These are phyloP conservation scores for Rutstroemia sp. DNA, from an alignment of 2,329 filamentous ascomycete genomes.

Conservation along the genomic window DNA sequence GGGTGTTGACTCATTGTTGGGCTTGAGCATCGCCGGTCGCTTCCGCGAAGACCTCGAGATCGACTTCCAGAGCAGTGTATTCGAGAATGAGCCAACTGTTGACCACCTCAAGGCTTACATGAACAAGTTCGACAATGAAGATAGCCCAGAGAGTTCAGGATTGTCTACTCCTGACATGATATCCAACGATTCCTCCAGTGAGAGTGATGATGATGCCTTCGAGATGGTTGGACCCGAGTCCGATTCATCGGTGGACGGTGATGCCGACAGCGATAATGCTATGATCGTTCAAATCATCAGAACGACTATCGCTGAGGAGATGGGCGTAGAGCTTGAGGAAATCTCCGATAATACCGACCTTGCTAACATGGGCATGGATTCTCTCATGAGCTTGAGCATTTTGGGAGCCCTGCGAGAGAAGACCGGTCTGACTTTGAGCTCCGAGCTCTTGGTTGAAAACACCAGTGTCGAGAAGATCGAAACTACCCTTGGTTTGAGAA, in stretches of 20 bases:
- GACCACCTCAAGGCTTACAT: conserved; percentile 10
- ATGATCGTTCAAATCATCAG: conserved; percentile 8
- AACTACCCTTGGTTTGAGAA: conserved; percentile 14
- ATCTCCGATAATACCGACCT: conserved; percentile 9
- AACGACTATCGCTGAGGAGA: conserved; percentile 15
- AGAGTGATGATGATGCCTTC: background rate
- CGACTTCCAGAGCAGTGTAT: conserved; percentile 41
- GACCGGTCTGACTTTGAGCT: conserved; percentile 33
- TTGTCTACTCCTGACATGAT: conserved; percentile 4
- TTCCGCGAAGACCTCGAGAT: conserved; percentile 50
- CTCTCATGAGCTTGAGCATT: conserved; percentile 10
- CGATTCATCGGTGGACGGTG: background rate
- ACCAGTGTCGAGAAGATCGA: conserved; percentile 19
- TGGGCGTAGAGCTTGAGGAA: conserved; percentile 9
- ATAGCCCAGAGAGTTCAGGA: background rate
- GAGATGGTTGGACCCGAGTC: conserved; percentile 1
- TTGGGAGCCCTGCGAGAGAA: conserved; percentile 6
- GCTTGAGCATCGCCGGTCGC: conserved; percentile 46
- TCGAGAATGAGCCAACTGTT: conserved; percentile 28
- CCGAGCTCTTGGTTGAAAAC: conserved; percentile 20
- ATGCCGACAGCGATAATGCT: background rate
- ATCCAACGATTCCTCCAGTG: background rate
- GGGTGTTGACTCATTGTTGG: conserved; percentile 53
- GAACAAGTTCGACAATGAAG: conserved; percentile 4
- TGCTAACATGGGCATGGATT: conserved; percentile 11